Evolutionary conservation across 768 basidiomycete genomes (phyloP).

Genomic region (Suillus brevipes): DNA sequence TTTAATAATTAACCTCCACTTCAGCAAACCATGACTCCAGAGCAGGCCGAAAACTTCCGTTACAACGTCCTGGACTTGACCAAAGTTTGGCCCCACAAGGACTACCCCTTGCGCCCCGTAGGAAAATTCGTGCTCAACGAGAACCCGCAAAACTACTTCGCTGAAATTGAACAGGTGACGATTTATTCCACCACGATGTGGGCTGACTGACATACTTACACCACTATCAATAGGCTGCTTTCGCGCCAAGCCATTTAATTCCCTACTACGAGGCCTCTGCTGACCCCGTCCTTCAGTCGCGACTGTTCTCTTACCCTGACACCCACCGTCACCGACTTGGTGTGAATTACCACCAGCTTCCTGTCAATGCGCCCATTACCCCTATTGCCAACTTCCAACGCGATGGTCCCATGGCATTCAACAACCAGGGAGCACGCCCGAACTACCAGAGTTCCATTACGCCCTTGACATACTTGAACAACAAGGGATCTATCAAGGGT

Average conservation of each 20-base stretch:
- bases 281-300: slow-evolving; percentile 92
- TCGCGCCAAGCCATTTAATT: slow-evolving; percentile 84
- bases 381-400: slow-evolving; percentile 92
- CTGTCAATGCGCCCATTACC: slow-evolving; percentile 77
- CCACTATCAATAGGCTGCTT: slow-evolving; percentile 55
- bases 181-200: slow-evolving; percentile 21
- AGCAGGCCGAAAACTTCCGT: slow-evolving; percentile 87
- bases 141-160: slow-evolving; percentile 85
- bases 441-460: slow-evolving; percentile 83
- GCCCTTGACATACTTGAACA: slow-evolving; percentile 63
- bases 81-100: slow-evolving; percentile 86
- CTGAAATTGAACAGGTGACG: slow-evolving; percentile 89
- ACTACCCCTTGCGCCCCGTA: slow-evolving; percentile 86
- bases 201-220: slow-evolving; percentile 7
- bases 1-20: slow-evolving; percentile 15
- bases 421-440: slow-evolving; percentile 82
- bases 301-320: slow-evolving; percentile 93
- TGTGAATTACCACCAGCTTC: slow-evolving; percentile 79
- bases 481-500: slow-evolving; percentile 47
- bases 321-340: slow-evolving; percentile 86
- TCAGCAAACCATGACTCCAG: slow-evolving; percentile 89
- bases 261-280: slow-evolving; percentile 89
- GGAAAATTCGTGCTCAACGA: slow-evolving; percentile 84
- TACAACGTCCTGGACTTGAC: slow-evolving; percentile 92
- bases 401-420: slow-evolving; percentile 66